Base-by-base conservation (phyloP, 2,329 filamentous ascomycete species). In the Tolypocladium ophioglossoides region DNA sequence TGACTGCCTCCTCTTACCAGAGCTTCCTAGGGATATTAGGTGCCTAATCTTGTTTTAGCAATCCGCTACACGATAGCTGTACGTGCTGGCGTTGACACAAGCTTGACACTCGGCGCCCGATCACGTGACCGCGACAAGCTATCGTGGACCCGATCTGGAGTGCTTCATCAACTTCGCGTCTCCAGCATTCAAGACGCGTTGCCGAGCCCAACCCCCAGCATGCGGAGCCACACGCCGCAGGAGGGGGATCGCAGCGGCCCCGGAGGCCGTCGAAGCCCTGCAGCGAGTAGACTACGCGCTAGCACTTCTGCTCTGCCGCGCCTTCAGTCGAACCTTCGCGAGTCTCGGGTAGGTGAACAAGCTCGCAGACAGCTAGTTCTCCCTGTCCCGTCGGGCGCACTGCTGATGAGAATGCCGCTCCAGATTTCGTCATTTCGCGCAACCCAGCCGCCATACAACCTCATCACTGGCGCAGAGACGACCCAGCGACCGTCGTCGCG, bases 381-480 rank as follows among this genome's bases (percentile, higher is more conserved):
- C 24, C 18, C 34, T 30, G 4, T 27, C 53, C 52, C 47, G 51
- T 41, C 20, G 20, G 7, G 11, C 20, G 27, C 44, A 11, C 10
- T 47, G 18, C 44, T 47, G 18, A 47, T 18, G 32, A 18, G 44
- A 47, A 11, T 20, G 24, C 8, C 24, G 5, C 18, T 20, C 9
- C 24, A 76, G 74, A 64, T 77, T 56, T 70, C 75, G 8, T 71
- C 74, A 2, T 76, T 78, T 52, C 75, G 78, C 53, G 69, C 77
- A 16, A 75, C 74, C 2, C 82, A 81, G 56, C 79, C 80, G 0
- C 74, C 76, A 7, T 84, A 82, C 60, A 81, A 86, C 60, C 74
- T 85, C 39, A 66, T 86, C 11, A 77, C 78, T 2, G 82, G 79
- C 32, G 75, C 72, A 53, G 75, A 80, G 30, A 67, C 73, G 5